Evolutionary conservation across 176 grass and related monocot genomes (phyloP), one percentile per base, ranked within the genome.

Genomic region (Poa annua): DNA sequence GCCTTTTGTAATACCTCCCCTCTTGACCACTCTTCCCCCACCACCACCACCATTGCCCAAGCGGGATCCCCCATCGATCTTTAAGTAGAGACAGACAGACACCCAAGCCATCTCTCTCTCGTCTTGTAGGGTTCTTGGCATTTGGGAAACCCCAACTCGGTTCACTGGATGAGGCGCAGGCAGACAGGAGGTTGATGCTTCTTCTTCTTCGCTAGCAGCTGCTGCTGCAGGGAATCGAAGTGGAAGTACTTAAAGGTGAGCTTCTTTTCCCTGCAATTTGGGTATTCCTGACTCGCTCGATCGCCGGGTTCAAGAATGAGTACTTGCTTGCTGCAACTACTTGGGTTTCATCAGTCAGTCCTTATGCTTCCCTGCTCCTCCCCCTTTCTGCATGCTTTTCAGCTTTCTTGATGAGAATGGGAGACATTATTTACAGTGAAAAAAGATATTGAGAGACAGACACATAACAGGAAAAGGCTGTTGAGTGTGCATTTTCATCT

Each of bases 1-100:
- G 22, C 34, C 83, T 71, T 85, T 88, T 85, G 83, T 81, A n/a
- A n/a, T n/a, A 74, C 75, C 82, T 68, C 80, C 78, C 61, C 56
- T 90, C 80, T 88, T 88, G 80, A 85, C 88, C 85, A 71, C 71
- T 76, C 72, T 25, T 74, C 71, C 53, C 53, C 29, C 29, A 29
- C 77, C 57, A 64, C 78, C 69, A 81, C 71, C 76, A 64, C 77
- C 60, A 70, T 75, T 74, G 22, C 77, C 52, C 65, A 55, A 47
- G 79, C 20, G 55, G 44, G 62, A 82, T 75, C 51, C 56, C n/a
- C 33, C 21, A 39, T n/a, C n/a, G n/a, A n/a, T 90, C 29, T 39
- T 90, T 90, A 90, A 80, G 81, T 26, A 77, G 78, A 74, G 70
- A 50, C 39, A 74, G 70, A 50, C 39, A 76, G 11, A 32, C 59